Evolutionary conservation across 805 yeast species (phyloP), one percentile per base, ranked within the genome.

Genomic region (Candida adriatica): DNA sequence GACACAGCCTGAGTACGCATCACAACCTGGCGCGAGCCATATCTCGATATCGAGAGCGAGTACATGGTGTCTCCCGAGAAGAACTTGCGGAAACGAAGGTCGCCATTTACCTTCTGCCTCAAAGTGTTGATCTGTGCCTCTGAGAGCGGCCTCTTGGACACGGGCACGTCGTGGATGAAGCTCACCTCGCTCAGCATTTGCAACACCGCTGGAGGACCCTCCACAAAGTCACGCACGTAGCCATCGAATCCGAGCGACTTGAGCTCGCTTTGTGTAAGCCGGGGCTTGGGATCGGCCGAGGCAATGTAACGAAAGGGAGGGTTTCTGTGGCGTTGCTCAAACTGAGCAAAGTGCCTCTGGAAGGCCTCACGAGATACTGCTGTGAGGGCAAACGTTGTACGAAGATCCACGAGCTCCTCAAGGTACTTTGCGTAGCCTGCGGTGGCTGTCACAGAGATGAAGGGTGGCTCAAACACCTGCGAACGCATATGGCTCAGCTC

Each of bases 181-280:
- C 64, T 51, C 9, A 60, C 55, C 39, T 72, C 77, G 41, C 81
- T 75, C 19, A 88, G 63, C 86, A 82, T 85, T 33, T 68, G 65
- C 30, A 85, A 50, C 1, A 90, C 94, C 8, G 70, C 69, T 6
- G 55, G 48, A 1, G 95, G 95, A 1, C 95, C 97, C 3, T 58
- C 55, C 3, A 90, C 48, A 40, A 73, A 73, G 45, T 92, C 96
- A 2, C 70, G 55, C 16, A 87, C 43, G 47, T 73, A 84, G 1
- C 95, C 92, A 34, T 83, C 95, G 53, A 92, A 87, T 0, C 95
- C 95, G 15, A 62, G 54, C 0, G 35, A 21, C 18, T 41, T 46
- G 2, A 86, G 44, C 29, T 65, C 49, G 7, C 61, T 61, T 3
- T 35, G 38, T 32, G 62, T 32, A 16, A 51, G 37, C 18, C 46